Base-by-base conservation (phyloP, 176 grass and related monocot genomes). In the Zea mays region DNA sequence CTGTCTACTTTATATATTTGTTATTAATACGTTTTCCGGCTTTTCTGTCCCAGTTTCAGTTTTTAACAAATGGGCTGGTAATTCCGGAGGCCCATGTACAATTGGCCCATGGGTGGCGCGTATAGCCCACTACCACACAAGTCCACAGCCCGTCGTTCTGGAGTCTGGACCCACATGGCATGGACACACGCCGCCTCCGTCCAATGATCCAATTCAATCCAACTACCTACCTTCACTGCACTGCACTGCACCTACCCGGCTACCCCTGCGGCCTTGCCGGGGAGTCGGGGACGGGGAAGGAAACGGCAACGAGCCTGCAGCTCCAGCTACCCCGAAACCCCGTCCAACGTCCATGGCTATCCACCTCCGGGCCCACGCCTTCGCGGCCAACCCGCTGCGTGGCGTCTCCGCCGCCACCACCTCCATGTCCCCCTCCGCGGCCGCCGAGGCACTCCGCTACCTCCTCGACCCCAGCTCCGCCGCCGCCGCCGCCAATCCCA, bases 351-450 rank as follows among this genome's bases (percentile, higher is more conserved):
- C 85, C 87, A 97, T 98, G 95, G 67, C 95, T 17, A 73, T 91
- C 85, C 80, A 86, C 51, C 88, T 93, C 79, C 81, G 72, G 39
- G 62, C 86, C 19, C 89, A 97, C 72, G 86, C 91, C 83, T 94
- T 94, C 82, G 91, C 95, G 13, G 82, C 82, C 7, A 97, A 92
- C 80, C 95, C 95, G 0, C 83, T 92, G n/a, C 83, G 86, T 0
- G 82, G 82, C 5, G 74, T 81, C 75, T 54, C 83, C n/a, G 75
- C 89, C 4, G 63, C 83, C 16, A 38, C 83, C 13, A 38, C 78
- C 2, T 64, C 85, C 11, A 42, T 74, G 13, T 80, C 81, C 3
- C 85, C 88, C 1, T 72, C 58, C 17, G 79, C 82, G n/a, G 91
- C 88, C 9, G 41, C 86, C 35, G 85, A 86, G 6, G 72, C 82